Evolutionary conservation across 495 filamentous ascomycete species (phyloP).

Genomic region (Cryomyces minteri): DNA sequence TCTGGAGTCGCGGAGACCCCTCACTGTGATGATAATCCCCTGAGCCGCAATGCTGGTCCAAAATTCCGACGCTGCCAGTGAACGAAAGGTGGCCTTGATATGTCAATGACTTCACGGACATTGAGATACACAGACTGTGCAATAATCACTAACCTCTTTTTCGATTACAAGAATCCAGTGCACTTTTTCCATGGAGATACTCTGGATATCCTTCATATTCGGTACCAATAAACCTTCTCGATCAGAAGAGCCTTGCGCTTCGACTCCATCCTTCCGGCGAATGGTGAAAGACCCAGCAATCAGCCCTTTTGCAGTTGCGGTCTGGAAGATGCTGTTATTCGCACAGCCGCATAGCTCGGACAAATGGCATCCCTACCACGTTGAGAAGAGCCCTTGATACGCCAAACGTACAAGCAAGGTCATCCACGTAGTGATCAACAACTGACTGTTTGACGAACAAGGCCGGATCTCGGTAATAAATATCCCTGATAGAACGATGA

Average conservation of each 20-base stretch:
- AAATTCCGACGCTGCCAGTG: constrained; percentile 35
- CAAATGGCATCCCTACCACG: constrained; percentile 30
- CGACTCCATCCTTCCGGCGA: constrained; percentile 15
- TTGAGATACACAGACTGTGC: neutral
- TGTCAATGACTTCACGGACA: constrained; percentile 3
- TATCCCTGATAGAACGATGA: constrained; percentile 39
- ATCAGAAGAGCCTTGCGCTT: neutral
- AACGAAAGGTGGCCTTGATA: constrained; percentile 60
- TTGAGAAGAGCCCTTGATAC: constrained; percentile 42
- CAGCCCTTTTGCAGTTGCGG: constrained; percentile 59
- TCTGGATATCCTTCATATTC: constrained; percentile 29
- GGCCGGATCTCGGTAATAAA: constrained; percentile 74
- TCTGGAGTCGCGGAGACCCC: constrained; percentile 1
- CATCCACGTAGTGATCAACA: constrained; percentile 67
- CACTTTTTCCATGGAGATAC: constrained; percentile 31
- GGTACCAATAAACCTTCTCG: constrained; percentile 51
- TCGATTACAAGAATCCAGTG: constrained; percentile 76
- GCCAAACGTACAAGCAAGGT: constrained; percentile 61
- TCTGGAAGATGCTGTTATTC: constrained; percentile 16
- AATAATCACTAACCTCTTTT: constrained; percentile 47
- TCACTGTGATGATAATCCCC: constrained; percentile 53
- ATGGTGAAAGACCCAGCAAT: constrained; percentile 35
- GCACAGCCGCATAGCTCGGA: neutral
- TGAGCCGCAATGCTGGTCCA: constrained; percentile 27
- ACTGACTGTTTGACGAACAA: constrained; percentile 59